Evolutionary conservation across 345 rosid species (phyloP).

Genomic region (Euclidium syriacum): DNA sequence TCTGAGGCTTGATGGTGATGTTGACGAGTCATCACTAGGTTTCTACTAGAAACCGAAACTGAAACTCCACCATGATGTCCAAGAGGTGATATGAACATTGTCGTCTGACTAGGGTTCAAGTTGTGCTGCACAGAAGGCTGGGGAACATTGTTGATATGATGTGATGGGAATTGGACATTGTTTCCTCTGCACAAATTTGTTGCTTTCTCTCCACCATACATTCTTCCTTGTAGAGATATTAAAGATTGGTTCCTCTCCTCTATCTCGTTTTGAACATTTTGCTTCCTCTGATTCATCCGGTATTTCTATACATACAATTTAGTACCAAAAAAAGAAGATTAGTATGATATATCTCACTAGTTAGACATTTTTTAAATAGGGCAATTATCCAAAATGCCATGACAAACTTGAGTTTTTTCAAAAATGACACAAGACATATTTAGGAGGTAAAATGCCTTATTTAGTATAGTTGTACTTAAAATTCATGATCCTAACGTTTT

Average conservation of each 20-base stretch:
- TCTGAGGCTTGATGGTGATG: background rate
- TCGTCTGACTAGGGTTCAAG: background rate
- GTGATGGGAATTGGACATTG: background rate
- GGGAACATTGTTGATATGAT: conserved; percentile 1
- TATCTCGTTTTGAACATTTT: background rate
- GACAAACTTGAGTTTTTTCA: too few relatives aligned
- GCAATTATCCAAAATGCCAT: too few relatives aligned
- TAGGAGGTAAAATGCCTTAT: too few relatives aligned
- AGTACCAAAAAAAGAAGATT: background rate
- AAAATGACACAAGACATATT: too few relatives aligned
- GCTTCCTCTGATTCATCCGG: background rate
- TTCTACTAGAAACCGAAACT: background rate
- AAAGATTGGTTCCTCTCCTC: background rate
- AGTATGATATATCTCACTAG: too few relatives aligned
- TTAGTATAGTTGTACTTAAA: too few relatives aligned
- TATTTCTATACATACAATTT: conserved; percentile 6
- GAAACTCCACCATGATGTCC: background rate
- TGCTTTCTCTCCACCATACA: background rate
- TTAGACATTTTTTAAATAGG: too few relatives aligned
- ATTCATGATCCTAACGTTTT: too few relatives aligned
- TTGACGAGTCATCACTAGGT: conserved; percentile 3
- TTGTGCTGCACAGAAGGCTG: background rate
- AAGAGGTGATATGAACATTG: background rate
- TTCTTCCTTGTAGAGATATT: background rate
- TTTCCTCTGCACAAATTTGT: background rate